Base-by-base conservation (phyloP, 495 filamentous ascomycete species). In the Aspergillus bridgeri region DNA sequence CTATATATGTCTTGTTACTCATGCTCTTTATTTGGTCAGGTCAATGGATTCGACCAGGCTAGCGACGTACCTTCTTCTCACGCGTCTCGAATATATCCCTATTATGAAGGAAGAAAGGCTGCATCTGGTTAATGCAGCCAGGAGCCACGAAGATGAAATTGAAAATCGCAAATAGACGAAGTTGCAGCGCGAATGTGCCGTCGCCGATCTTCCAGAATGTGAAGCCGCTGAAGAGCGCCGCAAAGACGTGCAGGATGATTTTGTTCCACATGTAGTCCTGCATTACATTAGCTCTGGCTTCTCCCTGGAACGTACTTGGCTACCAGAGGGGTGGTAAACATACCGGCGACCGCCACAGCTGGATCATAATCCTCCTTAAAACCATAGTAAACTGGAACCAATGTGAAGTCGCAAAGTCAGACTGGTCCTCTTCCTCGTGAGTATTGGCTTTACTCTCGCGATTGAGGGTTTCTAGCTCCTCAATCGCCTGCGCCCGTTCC, bases 91-190 rank as follows among this genome's bases (percentile, higher is more conserved):
- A 92, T 81, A 85, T 75, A 53, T 96, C 82, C 3, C 84, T 89
- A 52, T 90, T 79, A 7, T 95, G 78, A 69, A 92, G 77, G 77
- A 96, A 96, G 71, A 96, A 87, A 53, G 86, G 79, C 65, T 95
- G 93, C 76, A 93, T 88, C 66, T 92, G 89, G 62, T 94, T 94
- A 65, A 92, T 91, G 44, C 94, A 85, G 29, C 90, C 91, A 56
- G 92, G 89, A 3, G 86, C 78, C 1, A 83, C 81, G 69, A 87
- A 89, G 53, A 84, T 79, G 11, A 89, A 83, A 47, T 87, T 83
- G 81, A 85, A 90, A 70, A 96, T 94, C 47, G 89, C 68, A 62
- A 77, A 76, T 2, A 76, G 58, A 48, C 71, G 64, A 5, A 75
- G 54, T 42, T 77, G 75, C 6, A 77, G 56, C 9, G 60, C 63